A percentile compares a stretch with the other conserved stretches of the same genome.
Evolutionary conservation across 108 stramenopile species (phyloP).

Genomic region (Nitzschia palea): DNA sequence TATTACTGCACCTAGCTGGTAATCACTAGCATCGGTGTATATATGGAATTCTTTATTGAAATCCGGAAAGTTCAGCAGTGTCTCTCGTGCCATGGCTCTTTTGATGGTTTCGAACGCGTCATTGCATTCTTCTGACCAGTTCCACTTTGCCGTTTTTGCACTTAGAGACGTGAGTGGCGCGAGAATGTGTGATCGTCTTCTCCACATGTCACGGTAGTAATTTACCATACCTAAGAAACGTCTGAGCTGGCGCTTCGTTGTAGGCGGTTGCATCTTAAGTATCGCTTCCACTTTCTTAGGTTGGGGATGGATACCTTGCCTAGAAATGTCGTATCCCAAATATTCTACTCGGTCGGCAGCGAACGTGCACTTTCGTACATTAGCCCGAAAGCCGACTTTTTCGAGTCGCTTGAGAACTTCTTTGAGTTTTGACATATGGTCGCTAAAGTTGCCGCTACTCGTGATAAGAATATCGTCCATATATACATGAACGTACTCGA

Average conservation of each 20-base stretch:
- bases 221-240: slow-evolving; percentile 39
- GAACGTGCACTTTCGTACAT: slow-evolving; percentile 18
- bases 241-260: slow-evolving; percentile 13
- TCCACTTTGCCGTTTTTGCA: slow-evolving; percentile 18
- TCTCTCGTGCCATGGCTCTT: slow-evolving; percentile 28
- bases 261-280: slow-evolving; percentile 25
- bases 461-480: slow-evolving; percentile 42
- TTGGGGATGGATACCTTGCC: slow-evolving; percentile 26
- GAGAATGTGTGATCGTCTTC: slow-evolving; percentile 27
- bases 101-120: slow-evolving; percentile 49
- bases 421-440: background rate
- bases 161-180: slow-evolving; percentile 43
- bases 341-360: slow-evolving; percentile 29
- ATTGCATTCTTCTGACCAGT: slow-evolving; percentile 36
- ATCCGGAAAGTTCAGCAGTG: slow-evolving; percentile 32
- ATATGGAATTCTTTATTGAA: slow-evolving; percentile 44
- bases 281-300: slow-evolving; percentile 45
- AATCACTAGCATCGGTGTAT: slow-evolving; percentile 34
- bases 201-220: slow-evolving; percentile 51
- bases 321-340: slow-evolving; percentile 30
- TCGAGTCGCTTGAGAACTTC: slow-evolving; percentile 1
- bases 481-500: slow-evolving; percentile 28
- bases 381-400: background rate
- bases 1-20: slow-evolving; percentile 44
- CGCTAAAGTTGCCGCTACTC: background rate